A percentile compares a stretch with the other conserved stretches of the same genome.
phyloP scores from a whole-genome alignment of 108 stramenopile genomes.

The Nannochloropsis gaditana region DNA sequence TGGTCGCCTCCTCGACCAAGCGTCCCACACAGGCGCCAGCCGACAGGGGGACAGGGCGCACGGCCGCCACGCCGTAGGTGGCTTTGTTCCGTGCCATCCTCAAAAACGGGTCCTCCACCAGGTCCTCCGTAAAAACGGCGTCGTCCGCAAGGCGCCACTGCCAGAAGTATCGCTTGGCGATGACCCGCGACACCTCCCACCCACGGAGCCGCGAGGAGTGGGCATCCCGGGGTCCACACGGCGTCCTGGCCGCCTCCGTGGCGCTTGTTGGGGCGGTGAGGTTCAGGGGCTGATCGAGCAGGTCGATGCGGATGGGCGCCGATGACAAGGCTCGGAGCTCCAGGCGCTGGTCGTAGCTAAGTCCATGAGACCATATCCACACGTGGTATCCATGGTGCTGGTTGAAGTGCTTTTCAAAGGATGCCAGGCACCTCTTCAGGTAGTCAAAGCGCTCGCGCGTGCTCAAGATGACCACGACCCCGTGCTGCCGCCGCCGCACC shows the following conservation, averaged over 20 bases:
- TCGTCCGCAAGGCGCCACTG: not conserved
- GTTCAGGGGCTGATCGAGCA: not conserved
- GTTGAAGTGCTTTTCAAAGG: constrained; percentile 3
- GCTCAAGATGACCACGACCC: not conserved
- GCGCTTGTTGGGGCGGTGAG: not conserved
- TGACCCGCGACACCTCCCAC: constrained; percentile 3
- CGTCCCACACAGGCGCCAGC: not conserved
- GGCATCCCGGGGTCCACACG: not conserved
- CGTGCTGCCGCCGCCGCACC: not conserved
- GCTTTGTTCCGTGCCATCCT: not conserved
- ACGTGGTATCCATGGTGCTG: not conserved
- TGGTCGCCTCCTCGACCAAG: not conserved
- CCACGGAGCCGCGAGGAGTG: not conserved
- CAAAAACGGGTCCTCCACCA: not conserved
- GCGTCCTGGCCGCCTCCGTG: not conserved
- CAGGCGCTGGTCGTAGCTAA: not conserved
- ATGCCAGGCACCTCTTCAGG: not conserved
- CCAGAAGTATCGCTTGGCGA: constrained; percentile 7
- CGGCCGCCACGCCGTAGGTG: not conserved
- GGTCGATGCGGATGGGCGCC: not conserved
- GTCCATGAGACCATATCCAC: not conserved
- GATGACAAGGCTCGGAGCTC: not conserved
- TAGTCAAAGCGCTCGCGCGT: not conserved
- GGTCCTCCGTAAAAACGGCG: not conserved
- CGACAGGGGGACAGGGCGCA: not conserved